These are phyloP conservation scores for Coleophoma crateriformis DNA, from an alignment of 2,329 filamentous ascomycete genomes.

Conservation along the genomic window DNA sequence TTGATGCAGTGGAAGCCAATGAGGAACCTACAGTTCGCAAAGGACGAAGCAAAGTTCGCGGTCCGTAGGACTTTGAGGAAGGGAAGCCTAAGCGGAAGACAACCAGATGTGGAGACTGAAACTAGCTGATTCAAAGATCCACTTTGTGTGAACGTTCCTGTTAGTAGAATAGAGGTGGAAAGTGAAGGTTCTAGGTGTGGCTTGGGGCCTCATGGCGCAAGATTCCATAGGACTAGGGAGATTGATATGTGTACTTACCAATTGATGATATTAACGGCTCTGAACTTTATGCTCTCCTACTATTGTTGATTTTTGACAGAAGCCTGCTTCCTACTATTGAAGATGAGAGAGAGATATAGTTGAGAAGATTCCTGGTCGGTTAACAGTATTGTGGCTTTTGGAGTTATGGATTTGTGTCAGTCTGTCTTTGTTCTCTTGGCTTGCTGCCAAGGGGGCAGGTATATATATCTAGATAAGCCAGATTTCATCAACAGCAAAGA, in stretches of 20 bases:
- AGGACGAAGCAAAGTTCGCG: constrained; percentile 79
- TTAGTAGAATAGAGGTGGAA: background rate
- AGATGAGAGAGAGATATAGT: too few relatives aligned
- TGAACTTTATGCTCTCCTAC: background rate
- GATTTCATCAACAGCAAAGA: too few relatives aligned
- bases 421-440: too few relatives aligned
- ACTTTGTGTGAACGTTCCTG: background rate
- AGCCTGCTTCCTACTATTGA: too few relatives aligned
- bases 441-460: too few relatives aligned
- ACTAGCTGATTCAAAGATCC: constrained; percentile 8
- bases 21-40: constrained; percentile 79
- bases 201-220: constrained; percentile 9
- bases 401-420: too few relatives aligned
- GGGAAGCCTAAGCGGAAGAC: constrained; percentile 71
- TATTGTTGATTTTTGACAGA: background rate
- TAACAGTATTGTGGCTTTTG: too few relatives aligned
- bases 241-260: background rate
- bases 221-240: background rate
- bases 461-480: too few relatives aligned
- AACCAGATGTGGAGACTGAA: constrained; percentile 50
- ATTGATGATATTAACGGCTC: background rate
- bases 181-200: constrained; percentile 8
- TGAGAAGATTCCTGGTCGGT: too few relatives aligned
- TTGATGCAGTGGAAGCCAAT: constrained; percentile 95
- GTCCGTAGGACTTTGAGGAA: constrained; percentile 71